Percentiles rank a stretch among this genome's conserved stretches.
These are phyloP conservation scores for Sonneratia caseolaris DNA, from an alignment of 345 rosid genomes.

Conservation along the genomic window DNA sequence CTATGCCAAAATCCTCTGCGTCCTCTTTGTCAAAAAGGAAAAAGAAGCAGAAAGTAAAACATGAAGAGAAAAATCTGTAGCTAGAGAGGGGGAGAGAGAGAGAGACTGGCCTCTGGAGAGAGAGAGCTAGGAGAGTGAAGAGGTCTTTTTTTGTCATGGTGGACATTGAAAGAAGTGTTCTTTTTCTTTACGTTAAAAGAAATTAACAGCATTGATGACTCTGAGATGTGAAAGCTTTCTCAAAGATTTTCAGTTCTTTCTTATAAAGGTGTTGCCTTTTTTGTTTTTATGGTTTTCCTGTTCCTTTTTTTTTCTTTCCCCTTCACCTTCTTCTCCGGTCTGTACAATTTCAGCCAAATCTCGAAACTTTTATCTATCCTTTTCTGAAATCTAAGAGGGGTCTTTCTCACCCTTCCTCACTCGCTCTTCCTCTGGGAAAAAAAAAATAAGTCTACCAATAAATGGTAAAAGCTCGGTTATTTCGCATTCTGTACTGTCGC, in stretches of 20 bases:
- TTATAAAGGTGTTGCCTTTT: constrained; percentile 1
- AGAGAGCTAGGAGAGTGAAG: constrained; percentile 3
- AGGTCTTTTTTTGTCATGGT: constrained; percentile 1
- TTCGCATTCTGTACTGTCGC: background rate
- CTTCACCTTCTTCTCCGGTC: background rate
- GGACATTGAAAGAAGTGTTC: constrained; percentile 19
- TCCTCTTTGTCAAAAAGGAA: background rate
- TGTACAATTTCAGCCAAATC: constrained; percentile 4
- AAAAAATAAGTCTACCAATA: background rate
- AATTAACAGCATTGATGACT: background rate
- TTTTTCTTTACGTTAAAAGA: background rate
- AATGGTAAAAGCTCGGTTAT: background rate
- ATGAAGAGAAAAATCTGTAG: background rate
- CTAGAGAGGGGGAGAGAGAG: constrained; percentile 5
- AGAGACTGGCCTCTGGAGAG: background rate
- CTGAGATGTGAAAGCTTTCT: background rate
- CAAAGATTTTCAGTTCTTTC: constrained; percentile 1
- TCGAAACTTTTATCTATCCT: background rate
- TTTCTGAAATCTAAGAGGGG: background rate
- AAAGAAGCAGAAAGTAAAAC: background rate
- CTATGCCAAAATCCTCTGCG: constrained; percentile 2
- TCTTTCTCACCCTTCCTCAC: background rate
- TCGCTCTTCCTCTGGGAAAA: background rate
- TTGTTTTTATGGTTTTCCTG: background rate
- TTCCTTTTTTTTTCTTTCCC: background rate